Evolutionary conservation across 108 stramenopile species (phyloP), one percentile per base, ranked within the genome.

Genomic region (Skeletonema grethae): DNA sequence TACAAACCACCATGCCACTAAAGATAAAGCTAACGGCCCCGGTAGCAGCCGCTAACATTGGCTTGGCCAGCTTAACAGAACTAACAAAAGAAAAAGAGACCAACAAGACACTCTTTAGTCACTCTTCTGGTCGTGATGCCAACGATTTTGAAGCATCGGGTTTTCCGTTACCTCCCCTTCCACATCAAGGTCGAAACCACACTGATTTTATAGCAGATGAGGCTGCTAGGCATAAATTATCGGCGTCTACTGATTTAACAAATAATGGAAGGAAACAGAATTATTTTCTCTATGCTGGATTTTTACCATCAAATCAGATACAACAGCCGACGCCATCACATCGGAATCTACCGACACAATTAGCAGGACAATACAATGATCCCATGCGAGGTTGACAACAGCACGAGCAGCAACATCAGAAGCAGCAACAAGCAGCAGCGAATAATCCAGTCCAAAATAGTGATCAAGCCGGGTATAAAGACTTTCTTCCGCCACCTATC

Each of bases 401-500:
- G 36, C 36, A 11, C 36, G 9, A 38, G 9, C 36, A 38, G 36
- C 36, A 34, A 4, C 32, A 34, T 0, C 10, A n/a, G 41, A 43
- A 2, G 15, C 41, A 43, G 4, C 41, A 43, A n/a, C 3, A 43
- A 43, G 4, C 41, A n/a, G 15, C 10, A 43, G 41, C 3, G 15
- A 43, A 43, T 43, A 43, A 43, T 43, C 36, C 36, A 15, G n/a
- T 43, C 41, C 3, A 43, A n/a, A 43, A 4, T n/a, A 53, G 15
- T 7, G n/a, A 53, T 2, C 22, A 53, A 22, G 50, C 22, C 9
- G 50, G 50, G 22, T 53, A 53, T 5, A 53, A 53, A 53, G 50
- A 53, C 50, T 53, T 53, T 53, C 18, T 53, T 53, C 50, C 50
- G 1, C 50, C 50, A 53, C 50, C 50, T 53, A 53, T 22, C 22